phyloP scores from a whole-genome alignment of 225 moss, liverwort and hornwort genomes.

The Bryoerythrophyllum caledonicum region DNA sequence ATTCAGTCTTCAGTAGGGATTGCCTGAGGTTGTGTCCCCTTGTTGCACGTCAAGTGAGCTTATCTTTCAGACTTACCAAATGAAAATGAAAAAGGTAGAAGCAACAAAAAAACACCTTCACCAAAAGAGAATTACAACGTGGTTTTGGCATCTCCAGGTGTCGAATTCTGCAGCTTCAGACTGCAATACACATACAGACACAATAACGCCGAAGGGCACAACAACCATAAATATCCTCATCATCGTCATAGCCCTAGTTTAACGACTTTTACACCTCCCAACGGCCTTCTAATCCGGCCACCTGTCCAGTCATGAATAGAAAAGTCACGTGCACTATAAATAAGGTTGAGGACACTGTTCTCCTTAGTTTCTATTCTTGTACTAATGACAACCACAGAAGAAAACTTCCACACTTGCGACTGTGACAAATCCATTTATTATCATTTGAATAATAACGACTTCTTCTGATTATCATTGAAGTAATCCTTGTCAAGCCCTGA shows the following conservation, averaged over 20 bases:
- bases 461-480: too few relatives aligned
- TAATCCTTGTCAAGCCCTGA: too few relatives aligned
- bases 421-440: too few relatives aligned
- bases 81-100: neutral
- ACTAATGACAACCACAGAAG: too few relatives aligned
- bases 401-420: too few relatives aligned
- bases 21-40: neutral
- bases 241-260: neutral
- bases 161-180: too few relatives aligned
- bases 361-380: too few relatives aligned
- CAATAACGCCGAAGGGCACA: neutral
- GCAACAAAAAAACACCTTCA: neutral
- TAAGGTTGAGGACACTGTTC: too few relatives aligned
- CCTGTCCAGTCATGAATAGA: neutral
- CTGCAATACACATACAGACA: neutral
- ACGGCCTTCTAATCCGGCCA: neutral
- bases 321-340: neutral
- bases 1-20: neutral
- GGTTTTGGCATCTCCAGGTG: too few relatives aligned
- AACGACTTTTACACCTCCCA: neutral
- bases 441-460: too few relatives aligned
- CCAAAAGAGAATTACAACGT: too few relatives aligned
- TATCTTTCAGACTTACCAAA: neutral
- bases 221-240: neutral
- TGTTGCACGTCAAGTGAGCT: neutral